Conservation (phyloP, 2,329 filamentous ascomycete species). For the Parasarocladium wereldwijsianum region DNA sequence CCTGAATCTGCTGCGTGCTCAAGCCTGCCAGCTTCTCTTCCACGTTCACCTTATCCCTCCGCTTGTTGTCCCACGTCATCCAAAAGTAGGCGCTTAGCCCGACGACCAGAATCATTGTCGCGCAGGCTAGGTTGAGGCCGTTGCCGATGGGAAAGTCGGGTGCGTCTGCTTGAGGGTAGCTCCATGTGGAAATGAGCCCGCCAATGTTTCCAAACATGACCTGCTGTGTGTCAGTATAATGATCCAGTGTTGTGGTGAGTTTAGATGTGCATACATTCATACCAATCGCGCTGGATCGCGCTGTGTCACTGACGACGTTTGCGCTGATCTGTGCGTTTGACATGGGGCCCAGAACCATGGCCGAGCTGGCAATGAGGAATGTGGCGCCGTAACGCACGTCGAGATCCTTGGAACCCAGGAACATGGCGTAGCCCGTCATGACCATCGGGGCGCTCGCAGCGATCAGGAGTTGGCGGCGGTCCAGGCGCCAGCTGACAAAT, state of each 20-base stretch:
- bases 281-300: constrained; percentile 43
- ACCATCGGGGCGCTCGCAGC: constrained; percentile 41
- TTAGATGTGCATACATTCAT: constrained; percentile 3
- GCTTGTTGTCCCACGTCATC: constrained; percentile 49
- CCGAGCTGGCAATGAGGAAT: constrained; percentile 48
- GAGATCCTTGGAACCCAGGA: constrained; percentile 35
- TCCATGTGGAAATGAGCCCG: constrained; percentile 44
- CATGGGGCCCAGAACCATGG: constrained; percentile 47
- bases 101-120: constrained; percentile 33
- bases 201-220: constrained; percentile 7
- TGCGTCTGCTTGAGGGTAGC: constrained; percentile 41
- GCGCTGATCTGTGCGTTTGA: constrained; percentile 51
- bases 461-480: constrained; percentile 45
- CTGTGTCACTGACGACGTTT: constrained; percentile 54
- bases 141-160: constrained; percentile 54
- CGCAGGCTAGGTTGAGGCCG: constrained; percentile 43
- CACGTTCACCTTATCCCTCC: constrained; percentile 10
- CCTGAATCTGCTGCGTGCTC: constrained; percentile 30
- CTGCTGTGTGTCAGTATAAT: neutral
- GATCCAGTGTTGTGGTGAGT: neutral
- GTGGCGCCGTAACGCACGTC: constrained; percentile 50
- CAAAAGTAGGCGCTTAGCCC: constrained; percentile 34
- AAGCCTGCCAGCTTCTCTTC: constrained; percentile 30
- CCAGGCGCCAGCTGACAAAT: constrained; percentile 41
- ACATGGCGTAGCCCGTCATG: constrained; percentile 56